A percentile compares a stretch with the other conserved stretches of the same genome.
Evolutionary conservation across 257 asterid genomes (phyloP).

Genomic region (Linderniella brevidens): DNA sequence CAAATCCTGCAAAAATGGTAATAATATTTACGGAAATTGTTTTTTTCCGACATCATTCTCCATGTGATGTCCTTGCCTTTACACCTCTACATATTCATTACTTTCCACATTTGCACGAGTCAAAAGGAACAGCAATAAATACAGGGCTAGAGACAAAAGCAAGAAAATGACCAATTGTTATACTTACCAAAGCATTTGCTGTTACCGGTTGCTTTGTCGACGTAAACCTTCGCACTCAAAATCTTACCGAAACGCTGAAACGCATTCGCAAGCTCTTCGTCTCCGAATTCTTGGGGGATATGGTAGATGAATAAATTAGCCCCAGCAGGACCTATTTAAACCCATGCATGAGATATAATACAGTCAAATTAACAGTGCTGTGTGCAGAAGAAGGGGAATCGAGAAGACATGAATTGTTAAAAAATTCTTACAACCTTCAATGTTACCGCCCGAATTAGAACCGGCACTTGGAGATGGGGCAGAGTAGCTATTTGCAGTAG

Average conservation of each 20-base stretch:
- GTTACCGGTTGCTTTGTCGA: slow-evolving; percentile 77
- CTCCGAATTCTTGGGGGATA: slow-evolving; percentile 91
- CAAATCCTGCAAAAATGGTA: slow-evolving; percentile 49
- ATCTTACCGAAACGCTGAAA: slow-evolving; percentile 79
- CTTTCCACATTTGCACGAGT: no score
- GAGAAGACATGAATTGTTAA: neutral
- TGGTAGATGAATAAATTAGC: slow-evolving; percentile 90
- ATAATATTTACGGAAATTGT: slow-evolving; percentile 1
- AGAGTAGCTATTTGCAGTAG: slow-evolving; percentile 40
- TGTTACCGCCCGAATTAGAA: slow-evolving; percentile 54
- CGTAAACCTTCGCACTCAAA: slow-evolving; percentile 80
- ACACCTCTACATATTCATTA: no score
- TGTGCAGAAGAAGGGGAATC: neutral
- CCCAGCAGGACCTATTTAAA: slow-evolving; percentile 80
- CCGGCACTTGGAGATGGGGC: slow-evolving; percentile 89
- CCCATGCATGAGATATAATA: neutral
- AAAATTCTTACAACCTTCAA: slow-evolving; percentile 39
- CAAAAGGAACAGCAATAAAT: no score
- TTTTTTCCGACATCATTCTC: neutral
- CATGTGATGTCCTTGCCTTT: neutral
- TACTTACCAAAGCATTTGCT: slow-evolving; percentile 90
- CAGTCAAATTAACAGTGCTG: slow-evolving; percentile 10
- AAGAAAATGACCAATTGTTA: slow-evolving; percentile 4
- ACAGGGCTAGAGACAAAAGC: neutral
- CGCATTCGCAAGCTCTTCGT: slow-evolving; percentile 68